These are phyloP conservation scores for Kwoniella shivajii DNA, from an alignment of 1,284 basidiomycete species.

Conservation along the genomic window DNA sequence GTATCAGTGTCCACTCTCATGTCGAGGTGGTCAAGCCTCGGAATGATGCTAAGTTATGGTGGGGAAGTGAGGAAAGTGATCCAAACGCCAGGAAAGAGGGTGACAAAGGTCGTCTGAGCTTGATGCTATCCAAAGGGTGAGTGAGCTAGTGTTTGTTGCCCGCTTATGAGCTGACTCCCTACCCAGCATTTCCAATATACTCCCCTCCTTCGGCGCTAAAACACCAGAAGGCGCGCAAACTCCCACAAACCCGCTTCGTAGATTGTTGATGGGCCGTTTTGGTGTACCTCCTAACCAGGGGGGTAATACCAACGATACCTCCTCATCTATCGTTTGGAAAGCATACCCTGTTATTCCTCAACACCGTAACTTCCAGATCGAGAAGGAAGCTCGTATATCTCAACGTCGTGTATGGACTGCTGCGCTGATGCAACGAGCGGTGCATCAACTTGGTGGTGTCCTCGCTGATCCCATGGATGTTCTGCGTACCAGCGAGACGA, in stretches of 20 bases:
- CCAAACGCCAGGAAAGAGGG: slow-evolving; percentile 26
- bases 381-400: slow-evolving; percentile 63
- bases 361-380: slow-evolving; percentile 61
- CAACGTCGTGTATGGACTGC: slow-evolving; percentile 58
- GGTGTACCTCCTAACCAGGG: not conserved
- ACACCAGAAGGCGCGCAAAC: slow-evolving; percentile 2
- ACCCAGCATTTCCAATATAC: slow-evolving; percentile 17
- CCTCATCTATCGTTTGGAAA: slow-evolving; percentile 35
- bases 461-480: slow-evolving; percentile 57
- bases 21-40: slow-evolving; percentile 20
- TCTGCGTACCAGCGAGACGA: slow-evolving; percentile 27
- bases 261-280: slow-evolving; percentile 12
- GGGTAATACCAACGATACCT: not conserved
- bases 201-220: slow-evolving; percentile 19
- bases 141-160: not conserved
- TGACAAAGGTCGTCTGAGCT: slow-evolving; percentile 31
- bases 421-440: slow-evolving; percentile 62
- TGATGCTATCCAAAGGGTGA: slow-evolving; percentile 23
- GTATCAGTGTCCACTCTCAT: slow-evolving; percentile 20
- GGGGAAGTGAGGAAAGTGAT: slow-evolving; percentile 45
- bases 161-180: not conserved
- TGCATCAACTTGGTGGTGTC: slow-evolving; percentile 70
- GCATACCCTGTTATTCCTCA: slow-evolving; percentile 71
- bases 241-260: slow-evolving; percentile 13
- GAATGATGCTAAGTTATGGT: slow-evolving; percentile 38